A percentile compares a stretch with the other conserved stretches of the same genome.
These are phyloP conservation scores for Strobilomyces echinocephalus DNA, from an alignment of 768 basidiomycete species.

Conservation along the genomic window DNA sequence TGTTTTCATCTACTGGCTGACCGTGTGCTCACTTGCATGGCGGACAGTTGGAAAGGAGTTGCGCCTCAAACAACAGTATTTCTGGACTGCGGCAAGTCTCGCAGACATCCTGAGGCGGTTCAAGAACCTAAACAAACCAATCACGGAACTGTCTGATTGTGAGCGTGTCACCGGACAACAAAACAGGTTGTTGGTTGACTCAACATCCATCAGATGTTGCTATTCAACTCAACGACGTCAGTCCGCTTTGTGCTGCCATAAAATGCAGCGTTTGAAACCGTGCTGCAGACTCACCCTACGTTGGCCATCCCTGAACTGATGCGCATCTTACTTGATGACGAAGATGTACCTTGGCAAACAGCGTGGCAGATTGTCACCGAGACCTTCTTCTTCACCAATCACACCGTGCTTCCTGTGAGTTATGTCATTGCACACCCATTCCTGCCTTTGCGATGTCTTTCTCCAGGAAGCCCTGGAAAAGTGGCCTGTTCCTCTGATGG, in stretches of 20 bases:
- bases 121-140: constrained; percentile 81
- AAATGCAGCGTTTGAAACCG: background rate
- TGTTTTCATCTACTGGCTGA: background rate
- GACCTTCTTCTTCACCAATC: constrained; percentile 95
- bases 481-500: constrained; percentile 86
- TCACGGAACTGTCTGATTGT: constrained; percentile 82
- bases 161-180: constrained; percentile 36
- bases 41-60: constrained; percentile 74
- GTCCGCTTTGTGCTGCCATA: constrained; percentile 14
- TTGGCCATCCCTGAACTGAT: constrained; percentile 93
- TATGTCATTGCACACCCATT: background rate
- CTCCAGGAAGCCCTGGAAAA: constrained; percentile 77
- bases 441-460: background rate
- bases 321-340: constrained; percentile 89
- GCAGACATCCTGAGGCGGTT: constrained; percentile 90
- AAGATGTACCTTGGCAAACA: constrained; percentile 73
- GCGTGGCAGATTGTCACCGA: constrained; percentile 90
- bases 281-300: constrained; percentile 83
- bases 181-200: constrained; percentile 2
- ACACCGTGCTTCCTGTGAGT: constrained; percentile 83
- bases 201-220: constrained; percentile 55
- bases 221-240: constrained; percentile 91
- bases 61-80: constrained; percentile 94
- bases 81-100: constrained; percentile 87
- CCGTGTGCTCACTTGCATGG: background rate